Evolutionary conservation across 2,329 filamentous ascomycete species (phyloP).

Genomic region (Nemania serpens): DNA sequence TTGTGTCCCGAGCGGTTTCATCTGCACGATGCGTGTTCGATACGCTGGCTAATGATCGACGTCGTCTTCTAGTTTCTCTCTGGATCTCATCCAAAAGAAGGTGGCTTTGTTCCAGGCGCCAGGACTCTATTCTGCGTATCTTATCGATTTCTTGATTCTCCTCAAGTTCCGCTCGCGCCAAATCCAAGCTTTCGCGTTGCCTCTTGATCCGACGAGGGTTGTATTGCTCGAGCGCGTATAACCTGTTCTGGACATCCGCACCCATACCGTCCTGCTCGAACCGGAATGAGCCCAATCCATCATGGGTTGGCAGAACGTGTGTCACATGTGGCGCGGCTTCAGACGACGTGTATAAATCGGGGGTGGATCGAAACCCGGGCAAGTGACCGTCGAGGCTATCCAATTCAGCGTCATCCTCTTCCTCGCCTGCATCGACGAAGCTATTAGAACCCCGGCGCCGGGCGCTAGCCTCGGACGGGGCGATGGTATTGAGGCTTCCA

Average conservation of each 20-base stretch:
- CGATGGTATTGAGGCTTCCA: slow-evolving; percentile 74
- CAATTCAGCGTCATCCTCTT: slow-evolving; percentile 74
- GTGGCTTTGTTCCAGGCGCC: slow-evolving; percentile 88
- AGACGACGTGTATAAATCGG: slow-evolving; percentile 47
- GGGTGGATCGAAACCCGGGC: slow-evolving; percentile 77
- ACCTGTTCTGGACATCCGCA: slow-evolving; percentile 73
- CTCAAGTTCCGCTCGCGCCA: slow-evolving; percentile 56
- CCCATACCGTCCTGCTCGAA: slow-evolving; percentile 60
- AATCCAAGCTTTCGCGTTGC: slow-evolving; percentile 57
- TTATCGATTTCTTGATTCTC: slow-evolving; percentile 70
- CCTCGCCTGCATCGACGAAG: slow-evolving; percentile 47
- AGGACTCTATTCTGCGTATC: slow-evolving; percentile 83
- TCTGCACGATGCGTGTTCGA: slow-evolving; percentile 31
- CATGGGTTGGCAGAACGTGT: slow-evolving; percentile 85
- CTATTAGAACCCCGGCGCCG: slow-evolving; percentile 48
- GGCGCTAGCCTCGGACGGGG: slow-evolving; percentile 60
- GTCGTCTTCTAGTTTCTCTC: slow-evolving; percentile 73
- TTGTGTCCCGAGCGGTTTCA: slow-evolving; percentile 41
- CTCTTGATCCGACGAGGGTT: slow-evolving; percentile 71
- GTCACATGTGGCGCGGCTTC: slow-evolving; percentile 59
- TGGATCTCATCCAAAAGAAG: slow-evolving; percentile 87
- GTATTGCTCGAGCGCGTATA: slow-evolving; percentile 87
- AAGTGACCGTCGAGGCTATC: slow-evolving; percentile 94
- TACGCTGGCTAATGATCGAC: slow-evolving; percentile 48
- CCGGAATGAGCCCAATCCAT: slow-evolving; percentile 87